phyloP scores from a whole-genome alignment of 257 asterid genomes.

The Rhazya stricta region DNA sequence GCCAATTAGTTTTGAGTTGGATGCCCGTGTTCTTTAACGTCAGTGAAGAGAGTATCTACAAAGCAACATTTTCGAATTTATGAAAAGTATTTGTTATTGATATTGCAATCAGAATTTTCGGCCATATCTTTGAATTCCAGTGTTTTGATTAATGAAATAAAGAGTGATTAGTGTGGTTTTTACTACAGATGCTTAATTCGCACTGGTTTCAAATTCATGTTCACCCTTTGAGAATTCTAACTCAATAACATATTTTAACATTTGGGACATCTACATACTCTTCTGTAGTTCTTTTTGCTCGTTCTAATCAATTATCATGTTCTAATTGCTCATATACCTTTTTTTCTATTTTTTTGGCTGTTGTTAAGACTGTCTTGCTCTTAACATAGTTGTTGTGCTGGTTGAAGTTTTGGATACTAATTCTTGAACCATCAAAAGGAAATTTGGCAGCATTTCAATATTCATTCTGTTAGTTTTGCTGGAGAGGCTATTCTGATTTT shows the following conservation, averaged over 20 bases:
- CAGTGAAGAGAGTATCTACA: not conserved
- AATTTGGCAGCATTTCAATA: not conserved
- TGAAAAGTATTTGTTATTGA: not conserved
- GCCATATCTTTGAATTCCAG: not conserved
- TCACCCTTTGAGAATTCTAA: not conserved
- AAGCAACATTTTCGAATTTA: not conserved
- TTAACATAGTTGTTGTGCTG: not conserved
- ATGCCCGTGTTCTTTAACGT: not conserved
- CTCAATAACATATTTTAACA: not conserved
- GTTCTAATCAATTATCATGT: not conserved
- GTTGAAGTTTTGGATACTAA: constrained; percentile 1
- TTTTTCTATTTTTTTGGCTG: not conserved
- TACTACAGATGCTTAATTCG: too few relatives aligned
- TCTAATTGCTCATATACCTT: not conserved
- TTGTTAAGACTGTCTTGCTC: not conserved
- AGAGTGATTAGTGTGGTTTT: not conserved
- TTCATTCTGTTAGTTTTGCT: not conserved
- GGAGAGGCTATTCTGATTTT: not conserved
- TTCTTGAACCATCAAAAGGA: too few relatives aligned
- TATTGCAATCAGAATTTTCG: not conserved
- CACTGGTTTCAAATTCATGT: not conserved
- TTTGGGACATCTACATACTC: not conserved
- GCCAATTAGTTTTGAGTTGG: not conserved
- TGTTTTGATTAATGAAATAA: not conserved
- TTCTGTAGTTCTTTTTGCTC: not conserved